Evolutionary conservation across 2,329 filamentous ascomycete species (phyloP), one percentile per base, ranked within the genome.

Genomic region (Pseudohalonectria lignicola): DNA sequence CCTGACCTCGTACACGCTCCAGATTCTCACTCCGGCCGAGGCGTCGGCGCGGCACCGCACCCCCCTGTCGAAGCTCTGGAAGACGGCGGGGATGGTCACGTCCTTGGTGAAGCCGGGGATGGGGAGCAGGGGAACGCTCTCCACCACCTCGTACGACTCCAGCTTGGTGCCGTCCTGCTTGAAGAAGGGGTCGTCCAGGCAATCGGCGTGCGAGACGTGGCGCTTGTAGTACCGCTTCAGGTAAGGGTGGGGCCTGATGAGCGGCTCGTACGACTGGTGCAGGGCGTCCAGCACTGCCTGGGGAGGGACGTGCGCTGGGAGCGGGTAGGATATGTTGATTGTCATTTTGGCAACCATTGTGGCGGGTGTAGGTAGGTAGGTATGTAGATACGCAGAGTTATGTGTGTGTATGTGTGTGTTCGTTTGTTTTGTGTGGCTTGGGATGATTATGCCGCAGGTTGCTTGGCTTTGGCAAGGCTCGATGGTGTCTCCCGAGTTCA

Each of bases 21-120:
- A 60, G 37, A 69, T 58, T 13, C 54, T 52, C 17, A 68, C 63
- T 28, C 64, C 64, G 18, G 53, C 63, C 3, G 58, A 53, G 4
- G 64, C 63, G 30, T 62, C 53, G 35, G 61, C 64, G 29, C 65
- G 55, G 38, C 59, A 59, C n/a, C 65, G 57, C 21, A 64, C 50
- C 34, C 65, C 65, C 26, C 54, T 49, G 17, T 53, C 51, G 23
- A 62, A 56, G 42, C 50, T 54, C 47, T 69, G 65, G 43, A 68
- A 66, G 20, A 64, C 55, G 42, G 61, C 62, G 4, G 60, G 59
- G 41, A 68, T 60, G 37, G 45, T 46, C 28, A 69, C 54, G 23
- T 60, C 56, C 46, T 60, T 66, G 19, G 49, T 53, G 18, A 64
- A 43, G 33, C 63, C 60, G 1, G 64, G 62, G 6, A 66, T 53